Conservation (phyloP, 495 filamentous ascomycete species). For the Daldinia vernicosa region DNA sequence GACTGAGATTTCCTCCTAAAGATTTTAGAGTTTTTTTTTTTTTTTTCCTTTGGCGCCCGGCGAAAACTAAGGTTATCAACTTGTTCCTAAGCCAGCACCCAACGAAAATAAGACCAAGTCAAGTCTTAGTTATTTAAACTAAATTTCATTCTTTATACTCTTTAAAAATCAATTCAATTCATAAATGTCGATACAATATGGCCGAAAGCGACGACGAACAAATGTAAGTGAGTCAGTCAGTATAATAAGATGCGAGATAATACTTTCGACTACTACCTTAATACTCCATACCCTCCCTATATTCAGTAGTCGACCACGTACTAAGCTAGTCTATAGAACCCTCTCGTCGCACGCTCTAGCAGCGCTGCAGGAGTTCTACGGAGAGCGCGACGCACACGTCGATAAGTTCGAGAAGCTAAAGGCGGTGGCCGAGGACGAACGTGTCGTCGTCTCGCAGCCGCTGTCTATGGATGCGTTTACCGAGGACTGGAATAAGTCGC, state of each 20-base stretch:
- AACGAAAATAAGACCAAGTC: not conserved
- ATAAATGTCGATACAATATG: conserved; percentile 32
- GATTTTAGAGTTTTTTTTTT: not conserved
- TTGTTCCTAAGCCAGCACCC: not conserved
- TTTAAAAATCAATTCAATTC: conserved; percentile 8
- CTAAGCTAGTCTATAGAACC: conserved; percentile 47
- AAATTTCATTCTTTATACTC: not conserved
- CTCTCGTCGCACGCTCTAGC: conserved; percentile 68
- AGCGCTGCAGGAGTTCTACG: conserved; percentile 73
- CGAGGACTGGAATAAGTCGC: conserved; percentile 84
- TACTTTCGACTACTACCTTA: not conserved
- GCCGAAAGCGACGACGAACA: conserved; percentile 53
- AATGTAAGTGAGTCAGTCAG: conserved; percentile 46
- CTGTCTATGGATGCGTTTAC: conserved; percentile 76
- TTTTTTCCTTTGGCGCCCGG: conserved; percentile 10
- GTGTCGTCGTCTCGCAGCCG: conserved; percentile 39
- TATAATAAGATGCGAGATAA: not conserved
- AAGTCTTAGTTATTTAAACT: not conserved
- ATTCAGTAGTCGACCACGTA: not conserved
- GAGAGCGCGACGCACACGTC: conserved; percentile 68
- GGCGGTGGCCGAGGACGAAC: conserved; percentile 58
- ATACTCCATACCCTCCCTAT: not conserved
- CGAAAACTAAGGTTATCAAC: conserved; percentile 27
- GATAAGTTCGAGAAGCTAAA: conserved; percentile 69
- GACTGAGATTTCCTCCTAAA: conserved; percentile 33